phyloP scores from a whole-genome alignment of 208 protist genomes.

The Leishmania aethiopica region DNA sequence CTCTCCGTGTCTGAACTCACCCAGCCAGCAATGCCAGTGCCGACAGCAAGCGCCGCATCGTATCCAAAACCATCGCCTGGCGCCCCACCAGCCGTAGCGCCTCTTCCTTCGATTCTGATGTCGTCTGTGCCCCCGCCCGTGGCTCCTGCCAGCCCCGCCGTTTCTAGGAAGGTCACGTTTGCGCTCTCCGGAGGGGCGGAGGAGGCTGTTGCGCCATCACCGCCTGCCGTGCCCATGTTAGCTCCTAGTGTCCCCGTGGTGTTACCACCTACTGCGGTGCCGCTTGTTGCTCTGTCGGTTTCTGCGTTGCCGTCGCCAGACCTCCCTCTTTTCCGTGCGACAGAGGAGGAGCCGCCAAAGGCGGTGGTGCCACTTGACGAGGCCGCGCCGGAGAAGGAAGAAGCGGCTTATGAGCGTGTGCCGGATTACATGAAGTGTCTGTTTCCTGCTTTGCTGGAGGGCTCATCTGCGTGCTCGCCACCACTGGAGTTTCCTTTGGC shows the following conservation, averaged over 20 bases:
- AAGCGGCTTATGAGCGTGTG: not conserved
- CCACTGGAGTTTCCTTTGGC: conserved; percentile 33
- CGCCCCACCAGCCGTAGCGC: not conserved
- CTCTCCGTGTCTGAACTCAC: not conserved
- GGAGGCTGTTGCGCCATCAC: not conserved
- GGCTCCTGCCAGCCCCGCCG: not conserved
- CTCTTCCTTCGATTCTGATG: not conserved
- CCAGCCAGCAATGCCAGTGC: conserved; percentile 2
- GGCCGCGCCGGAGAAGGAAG: not conserved
- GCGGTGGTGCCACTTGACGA: no score
- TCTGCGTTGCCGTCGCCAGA: not conserved
- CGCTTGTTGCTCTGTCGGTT: not conserved
- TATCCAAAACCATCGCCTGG: not conserved
- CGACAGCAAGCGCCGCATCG: not conserved
- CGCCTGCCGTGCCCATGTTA: not conserved
- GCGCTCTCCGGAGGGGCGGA: not conserved
- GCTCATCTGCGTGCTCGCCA: conserved; percentile 2
- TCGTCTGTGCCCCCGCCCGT: not conserved
- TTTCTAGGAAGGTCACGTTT: not conserved
- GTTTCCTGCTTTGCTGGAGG: conserved; percentile 23
- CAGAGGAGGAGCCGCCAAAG: conserved; percentile 13
- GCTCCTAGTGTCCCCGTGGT: not conserved
- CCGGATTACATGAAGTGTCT: conserved; percentile 39
- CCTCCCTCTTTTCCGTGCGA: conserved; percentile 5
- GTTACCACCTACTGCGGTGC: not conserved